phyloP scores from a whole-genome alignment of 371 early-diverging fungal genomes.

The Apophysomyces trapeziformis region DNA sequence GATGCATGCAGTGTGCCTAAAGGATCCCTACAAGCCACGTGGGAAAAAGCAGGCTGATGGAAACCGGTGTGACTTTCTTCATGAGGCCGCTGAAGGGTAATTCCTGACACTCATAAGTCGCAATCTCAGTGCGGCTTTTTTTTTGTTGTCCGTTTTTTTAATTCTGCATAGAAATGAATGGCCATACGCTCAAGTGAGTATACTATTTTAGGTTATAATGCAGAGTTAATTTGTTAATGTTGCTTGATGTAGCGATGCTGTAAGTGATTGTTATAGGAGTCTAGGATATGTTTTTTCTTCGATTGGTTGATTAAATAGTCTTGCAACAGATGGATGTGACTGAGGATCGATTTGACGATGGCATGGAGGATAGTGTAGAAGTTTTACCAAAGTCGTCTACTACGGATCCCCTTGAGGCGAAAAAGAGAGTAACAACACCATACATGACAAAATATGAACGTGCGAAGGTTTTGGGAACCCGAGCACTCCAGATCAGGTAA shows the following conservation, averaged over 20 bases:
- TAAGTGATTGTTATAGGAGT: background rate
- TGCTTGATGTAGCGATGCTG: background rate
- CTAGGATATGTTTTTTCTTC: background rate
- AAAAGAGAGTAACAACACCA: conserved; percentile 89
- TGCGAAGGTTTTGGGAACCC: conserved; percentile 96
- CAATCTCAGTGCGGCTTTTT: too few relatives aligned
- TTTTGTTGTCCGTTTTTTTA: background rate
- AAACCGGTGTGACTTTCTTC: too few relatives aligned
- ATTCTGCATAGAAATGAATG: conserved; percentile 1
- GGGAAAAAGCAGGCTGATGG: too few relatives aligned
- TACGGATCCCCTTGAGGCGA: conserved; percentile 31
- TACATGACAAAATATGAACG: conserved; percentile 99
- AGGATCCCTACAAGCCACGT: too few relatives aligned
- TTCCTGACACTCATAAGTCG: too few relatives aligned
- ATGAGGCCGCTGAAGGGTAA: too few relatives aligned
- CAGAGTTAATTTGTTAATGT: background rate
- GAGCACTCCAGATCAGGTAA: conserved; percentile 84
- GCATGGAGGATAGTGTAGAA: background rate
- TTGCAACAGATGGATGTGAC: background rate
- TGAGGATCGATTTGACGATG: background rate
- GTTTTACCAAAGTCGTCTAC: conserved; percentile 1
- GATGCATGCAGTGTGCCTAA: too few relatives aligned
- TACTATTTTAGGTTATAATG: background rate
- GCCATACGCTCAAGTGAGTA: conserved; percentile 4
- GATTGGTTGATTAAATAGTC: background rate